Conservation (phyloP, 306 rosid genomes). For the Casuarina equisetifolia region DNA sequence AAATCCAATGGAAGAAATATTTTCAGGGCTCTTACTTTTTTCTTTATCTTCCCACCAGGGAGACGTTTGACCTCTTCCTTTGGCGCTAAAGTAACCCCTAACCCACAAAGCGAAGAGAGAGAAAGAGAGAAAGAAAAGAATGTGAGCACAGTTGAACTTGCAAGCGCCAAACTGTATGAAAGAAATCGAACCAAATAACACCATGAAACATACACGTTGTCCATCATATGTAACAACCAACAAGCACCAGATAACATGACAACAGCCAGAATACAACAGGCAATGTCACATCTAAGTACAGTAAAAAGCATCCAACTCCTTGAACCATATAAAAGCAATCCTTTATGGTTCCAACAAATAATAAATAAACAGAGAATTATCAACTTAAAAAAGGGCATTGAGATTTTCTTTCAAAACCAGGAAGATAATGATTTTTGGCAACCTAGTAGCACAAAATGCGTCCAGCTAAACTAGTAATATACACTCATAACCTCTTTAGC, state of each 20-base stretch:
- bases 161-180: conserved; percentile 1
- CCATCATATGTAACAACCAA: background rate
- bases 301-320: conserved; percentile 2
- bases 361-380: background rate
- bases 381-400: background rate
- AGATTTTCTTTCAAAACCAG: background rate
- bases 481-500: background rate
- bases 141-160: conserved; percentile 1
- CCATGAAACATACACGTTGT: background rate
- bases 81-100: conserved; percentile 43
- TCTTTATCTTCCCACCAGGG: conserved; percentile 99
- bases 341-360: background rate
- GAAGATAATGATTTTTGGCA: conserved; percentile 1
- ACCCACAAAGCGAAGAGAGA: conserved; percentile 1
- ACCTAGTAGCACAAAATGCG: background rate
- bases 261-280: conserved; percentile 1
- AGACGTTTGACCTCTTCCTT: conserved; percentile 92
- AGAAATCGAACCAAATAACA: conserved; percentile 3
- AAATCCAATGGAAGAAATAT: background rate
- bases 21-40: conserved; percentile 53
- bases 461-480: background rate
- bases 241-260: conserved; percentile 16
- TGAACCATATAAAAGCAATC: conserved; percentile 6
- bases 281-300: conserved; percentile 2
- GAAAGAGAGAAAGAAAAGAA: background rate